Evolutionary conservation across 108 stramenopile genomes (phyloP).

Genomic region (Parietichytrium sp.): DNA sequence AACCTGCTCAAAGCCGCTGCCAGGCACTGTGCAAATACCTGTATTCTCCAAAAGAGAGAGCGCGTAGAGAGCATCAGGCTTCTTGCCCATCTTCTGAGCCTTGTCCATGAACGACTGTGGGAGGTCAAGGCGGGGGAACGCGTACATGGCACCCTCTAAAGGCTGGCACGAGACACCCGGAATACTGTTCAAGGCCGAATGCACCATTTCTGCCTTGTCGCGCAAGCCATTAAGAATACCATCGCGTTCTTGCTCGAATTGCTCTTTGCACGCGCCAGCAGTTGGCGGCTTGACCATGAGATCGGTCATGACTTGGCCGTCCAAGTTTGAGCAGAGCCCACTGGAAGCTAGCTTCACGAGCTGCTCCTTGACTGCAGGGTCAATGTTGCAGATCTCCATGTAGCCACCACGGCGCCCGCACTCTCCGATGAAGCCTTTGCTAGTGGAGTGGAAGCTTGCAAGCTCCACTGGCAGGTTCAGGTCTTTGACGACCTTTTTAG

Average conservation of each 20-base stretch:
- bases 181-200: constrained; percentile 77
- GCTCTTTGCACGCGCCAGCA: constrained; percentile 66
- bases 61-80: constrained; percentile 89
- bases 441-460: constrained; percentile 82
- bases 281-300: constrained; percentile 83
- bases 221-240: constrained; percentile 72
- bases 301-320: constrained; percentile 83
- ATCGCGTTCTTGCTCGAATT: constrained; percentile 66
- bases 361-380: constrained; percentile 76
- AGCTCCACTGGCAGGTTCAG: constrained; percentile 70
- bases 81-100: constrained; percentile 65
- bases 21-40: constrained; percentile 91
- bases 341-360: constrained; percentile 83
- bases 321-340: constrained; percentile 74
- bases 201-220: constrained; percentile 73
- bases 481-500: constrained; percentile 67
- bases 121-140: constrained; percentile 80
- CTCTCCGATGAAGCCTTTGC: constrained; percentile 86
- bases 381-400: constrained; percentile 81
- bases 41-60: constrained; percentile 78
- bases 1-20: constrained; percentile 87
- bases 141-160: constrained; percentile 91
- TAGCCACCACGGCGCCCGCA: constrained; percentile 89
- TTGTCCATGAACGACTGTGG: constrained; percentile 73
- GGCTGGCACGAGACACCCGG: constrained; percentile 85